Evolutionary conservation across 257 asterid genomes (phyloP), one percentile per base, ranked within the genome.

Genomic region (Misopates orontium): DNA sequence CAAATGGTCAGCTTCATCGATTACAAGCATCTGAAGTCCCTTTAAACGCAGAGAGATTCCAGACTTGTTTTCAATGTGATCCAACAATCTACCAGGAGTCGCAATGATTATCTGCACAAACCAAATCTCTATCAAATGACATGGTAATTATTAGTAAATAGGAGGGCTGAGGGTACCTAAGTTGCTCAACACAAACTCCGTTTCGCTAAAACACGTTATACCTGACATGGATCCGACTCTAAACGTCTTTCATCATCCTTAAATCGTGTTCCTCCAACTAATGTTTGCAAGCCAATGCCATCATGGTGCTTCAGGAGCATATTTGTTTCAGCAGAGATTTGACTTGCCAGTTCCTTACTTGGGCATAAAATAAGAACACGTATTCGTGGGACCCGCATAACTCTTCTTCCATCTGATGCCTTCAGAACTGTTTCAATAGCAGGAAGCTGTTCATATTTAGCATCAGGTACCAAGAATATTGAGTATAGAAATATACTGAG

Each of bases 391-490:
- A 74, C 71, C 72, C 88, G 79, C 68, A 69, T 81, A 67, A 36
- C 65, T 58, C 31, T 74, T 42, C 56, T 60, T 20, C 61, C 60
- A 68, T 49, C 69, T 70, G 87, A 77, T 19, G 85, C 87, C 78
- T 82, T 94, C 77, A 94, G 74, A 80, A 85, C 99, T 90, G 97
- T 90, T 90, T 94, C 97, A 88, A 94, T 85, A 82, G 97, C 99
- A 80, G 99, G 99, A 79, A 94, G 95, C 99, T 94, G 95, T 82
- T 83, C 80, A 67, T 73, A 80, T 82, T 93, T 82, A 86, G 84
- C 79, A 77, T 64, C 71, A 76, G 80, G 72, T 73, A 75, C 72
- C 71, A 64, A 56, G 62, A 52, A 42, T 55, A 45, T 48, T 50
- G 63, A 56, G 5, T 20, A 62, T 13, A 16, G 64, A 62, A 52